Conservation (phyloP, 129 eudicot species). For the Kitagawia praeruptora region DNA sequence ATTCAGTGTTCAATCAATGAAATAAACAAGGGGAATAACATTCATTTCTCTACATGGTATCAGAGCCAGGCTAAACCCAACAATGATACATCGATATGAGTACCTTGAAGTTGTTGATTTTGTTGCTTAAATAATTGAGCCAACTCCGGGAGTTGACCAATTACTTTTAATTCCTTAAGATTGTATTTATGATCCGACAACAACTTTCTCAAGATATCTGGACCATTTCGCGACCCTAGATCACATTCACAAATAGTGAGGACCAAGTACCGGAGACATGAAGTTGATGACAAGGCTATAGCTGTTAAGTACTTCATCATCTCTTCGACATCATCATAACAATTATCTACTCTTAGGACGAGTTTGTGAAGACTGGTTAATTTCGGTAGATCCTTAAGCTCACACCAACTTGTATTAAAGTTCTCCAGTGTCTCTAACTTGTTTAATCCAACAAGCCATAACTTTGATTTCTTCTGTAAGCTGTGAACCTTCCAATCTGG, state of each 20-base stretch:
- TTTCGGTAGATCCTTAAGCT: not conserved
- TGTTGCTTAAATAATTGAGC: not conserved
- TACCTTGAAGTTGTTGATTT: not conserved
- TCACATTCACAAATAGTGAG: not conserved
- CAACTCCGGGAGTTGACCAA: not conserved
- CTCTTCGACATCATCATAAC: not conserved
- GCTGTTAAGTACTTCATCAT: not conserved
- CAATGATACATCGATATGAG: not conserved
- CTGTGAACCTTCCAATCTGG: not conserved
- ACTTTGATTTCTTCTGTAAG: not conserved
- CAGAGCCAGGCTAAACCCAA: no score
- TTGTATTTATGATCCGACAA: not conserved
- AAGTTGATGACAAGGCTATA: not conserved
- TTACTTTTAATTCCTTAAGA: not conserved
- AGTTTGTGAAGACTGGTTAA: not conserved
- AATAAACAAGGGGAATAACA: no score
- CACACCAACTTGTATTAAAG: not conserved
- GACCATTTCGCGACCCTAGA: not conserved
- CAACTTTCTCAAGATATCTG: not conserved
- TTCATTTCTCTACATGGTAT: no score
- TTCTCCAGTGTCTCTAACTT: not conserved
- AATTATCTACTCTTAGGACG: not conserved
- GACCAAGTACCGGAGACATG: not conserved
- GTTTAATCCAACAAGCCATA: not conserved
- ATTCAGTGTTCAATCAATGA: no score